A percentile compares a stretch with the other conserved stretches of the same genome.
Conservation (phyloP, 352 stramenopile species). For the Pythium sp. region DNA sequence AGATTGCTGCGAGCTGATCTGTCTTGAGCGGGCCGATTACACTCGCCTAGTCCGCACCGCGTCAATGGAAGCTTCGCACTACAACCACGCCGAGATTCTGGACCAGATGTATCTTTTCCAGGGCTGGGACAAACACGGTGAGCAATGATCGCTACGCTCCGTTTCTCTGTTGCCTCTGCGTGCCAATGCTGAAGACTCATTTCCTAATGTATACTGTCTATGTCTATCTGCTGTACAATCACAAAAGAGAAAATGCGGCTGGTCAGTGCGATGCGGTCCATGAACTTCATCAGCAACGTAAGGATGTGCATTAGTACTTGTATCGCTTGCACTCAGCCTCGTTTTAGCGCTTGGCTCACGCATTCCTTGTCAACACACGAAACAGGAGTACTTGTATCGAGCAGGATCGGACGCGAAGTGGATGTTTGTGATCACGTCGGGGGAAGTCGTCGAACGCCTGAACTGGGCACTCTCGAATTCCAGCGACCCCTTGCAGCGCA, state of each 20-base stretch:
- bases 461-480: conserved; percentile 37
- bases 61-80: conserved; percentile 78
- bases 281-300: conserved; percentile 66
- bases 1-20: conserved; percentile 62
- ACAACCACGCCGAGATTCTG: conserved; percentile 73
- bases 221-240: neutral
- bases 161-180: neutral
- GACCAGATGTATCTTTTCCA: conserved; percentile 75
- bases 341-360: neutral
- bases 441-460: conserved; percentile 65
- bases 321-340: neutral
- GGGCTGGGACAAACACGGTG: conserved; percentile 68
- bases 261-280: conserved; percentile 60
- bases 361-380: neutral
- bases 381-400: conserved; percentile 68
- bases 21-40: conserved; percentile 68
- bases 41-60: conserved; percentile 66
- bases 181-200: neutral
- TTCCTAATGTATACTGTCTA: neutral
- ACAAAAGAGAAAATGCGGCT: conserved; percentile 69
- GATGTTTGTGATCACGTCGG: conserved; percentile 70
- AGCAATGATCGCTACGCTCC: neutral
- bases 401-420: conserved; percentile 62
- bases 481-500: conserved; percentile 22
- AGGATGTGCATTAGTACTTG: neutral